Percentiles rank a stretch among this genome's conserved stretches.
Conservation (phyloP, 768 basidiomycete genomes). For the Auriscalpium microsporum region DNA sequence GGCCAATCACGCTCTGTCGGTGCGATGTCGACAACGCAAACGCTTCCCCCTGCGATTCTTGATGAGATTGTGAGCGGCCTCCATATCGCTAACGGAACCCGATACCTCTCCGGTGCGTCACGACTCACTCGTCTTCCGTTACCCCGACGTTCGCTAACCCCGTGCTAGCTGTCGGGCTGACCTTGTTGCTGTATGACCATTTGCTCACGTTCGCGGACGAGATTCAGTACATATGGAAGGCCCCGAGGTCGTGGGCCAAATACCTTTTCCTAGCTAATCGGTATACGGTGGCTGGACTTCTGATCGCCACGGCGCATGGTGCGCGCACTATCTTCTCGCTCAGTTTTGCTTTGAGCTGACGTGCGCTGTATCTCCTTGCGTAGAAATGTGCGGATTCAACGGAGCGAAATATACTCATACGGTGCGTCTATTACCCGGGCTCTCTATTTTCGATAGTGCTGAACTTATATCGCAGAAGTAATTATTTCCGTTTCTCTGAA, state of each 20-base stretch:
- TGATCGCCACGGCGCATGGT: conserved; percentile 22
- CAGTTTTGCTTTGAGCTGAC: no score
- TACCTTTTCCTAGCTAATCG: conserved; percentile 32
- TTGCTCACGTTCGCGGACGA: conserved; percentile 32
- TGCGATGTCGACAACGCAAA: no score
- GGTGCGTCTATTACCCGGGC: background rate
- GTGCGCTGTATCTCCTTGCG: no score
- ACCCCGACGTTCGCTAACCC: background rate
- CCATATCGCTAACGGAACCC: background rate
- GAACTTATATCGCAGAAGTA: no score
- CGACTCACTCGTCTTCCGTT: background rate
- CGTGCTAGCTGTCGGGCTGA: conserved; percentile 23
- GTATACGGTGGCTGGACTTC: conserved; percentile 26
- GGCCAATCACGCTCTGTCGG: no score
- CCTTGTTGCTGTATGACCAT: conserved; percentile 34
- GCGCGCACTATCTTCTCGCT: background rate
- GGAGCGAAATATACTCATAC: background rate
- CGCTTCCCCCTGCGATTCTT: background rate
- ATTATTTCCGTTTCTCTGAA: no score
- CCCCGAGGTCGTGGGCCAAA: conserved; percentile 29
- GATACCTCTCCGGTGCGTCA: conserved; percentile 3
- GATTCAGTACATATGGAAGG: conserved; percentile 32
- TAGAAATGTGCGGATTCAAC: background rate
- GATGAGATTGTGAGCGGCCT: background rate
- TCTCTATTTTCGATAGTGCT: background rate